Evolutionary conservation across 371 early-diverging fungal species (phyloP).

Genomic region (Encephalitozoon cuniculi): DNA sequence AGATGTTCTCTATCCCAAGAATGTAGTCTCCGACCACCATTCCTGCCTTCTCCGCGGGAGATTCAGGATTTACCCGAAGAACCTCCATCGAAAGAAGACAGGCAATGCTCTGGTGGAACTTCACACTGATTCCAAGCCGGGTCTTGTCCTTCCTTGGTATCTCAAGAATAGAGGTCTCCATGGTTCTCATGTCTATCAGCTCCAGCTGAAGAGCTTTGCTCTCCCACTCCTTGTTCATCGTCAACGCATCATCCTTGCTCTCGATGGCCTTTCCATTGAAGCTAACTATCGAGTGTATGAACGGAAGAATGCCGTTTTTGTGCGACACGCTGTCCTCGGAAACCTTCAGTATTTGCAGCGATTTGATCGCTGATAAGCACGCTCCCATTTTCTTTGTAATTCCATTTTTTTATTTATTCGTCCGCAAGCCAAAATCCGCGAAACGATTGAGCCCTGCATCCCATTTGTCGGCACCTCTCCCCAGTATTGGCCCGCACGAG

Average conservation of each 20-base stretch:
- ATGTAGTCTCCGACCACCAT: slow-evolving; percentile 51
- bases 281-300: slow-evolving; percentile 44
- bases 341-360: slow-evolving; percentile 52
- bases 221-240: slow-evolving; percentile 42
- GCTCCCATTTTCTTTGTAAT: slow-evolving; percentile 22
- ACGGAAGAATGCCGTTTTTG: slow-evolving; percentile 41
- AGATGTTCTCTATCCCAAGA: slow-evolving; percentile 42
- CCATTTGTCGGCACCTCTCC: not conserved
- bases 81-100: slow-evolving; percentile 37
- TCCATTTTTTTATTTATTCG: slow-evolving; percentile 4
- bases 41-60: slow-evolving; percentile 36
- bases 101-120: slow-evolving; percentile 14
- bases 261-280: slow-evolving; percentile 31
- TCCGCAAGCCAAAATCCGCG: not conserved
- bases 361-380: slow-evolving; percentile 5
- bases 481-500: not conserved
- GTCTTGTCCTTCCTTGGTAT: slow-evolving; percentile 8
- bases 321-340: slow-evolving; percentile 32
- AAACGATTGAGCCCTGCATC: not conserved
- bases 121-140: slow-evolving; percentile 48
- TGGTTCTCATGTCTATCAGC: slow-evolving; percentile 45
- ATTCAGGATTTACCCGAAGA: slow-evolving; percentile 33
- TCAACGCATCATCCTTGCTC: slow-evolving; percentile 26
- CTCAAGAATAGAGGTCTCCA: slow-evolving; percentile 2
- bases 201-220: slow-evolving; percentile 11